A percentile compares a stretch with the other conserved stretches of the same genome.
phyloP scores from a whole-genome alignment of 2,329 filamentous ascomycete genomes.

The Cladosporium sp. region DNA sequence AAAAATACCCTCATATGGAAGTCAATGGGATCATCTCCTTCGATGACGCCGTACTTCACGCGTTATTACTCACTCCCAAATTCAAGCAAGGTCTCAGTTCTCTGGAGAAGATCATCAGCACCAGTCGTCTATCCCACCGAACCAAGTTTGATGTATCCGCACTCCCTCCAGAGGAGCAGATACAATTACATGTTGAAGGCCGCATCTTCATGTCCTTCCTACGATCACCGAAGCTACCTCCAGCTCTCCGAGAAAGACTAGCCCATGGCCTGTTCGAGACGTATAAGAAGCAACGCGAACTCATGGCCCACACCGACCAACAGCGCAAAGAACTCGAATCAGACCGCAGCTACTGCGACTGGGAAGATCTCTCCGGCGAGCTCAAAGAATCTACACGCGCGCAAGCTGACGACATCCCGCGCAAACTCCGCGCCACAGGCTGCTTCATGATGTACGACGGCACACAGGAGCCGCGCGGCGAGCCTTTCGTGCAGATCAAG shows the following conservation, averaged over 20 bases:
- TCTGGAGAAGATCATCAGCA: slow-evolving; percentile 33
- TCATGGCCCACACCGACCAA: slow-evolving; percentile 26
- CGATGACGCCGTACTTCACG: slow-evolving; percentile 33
- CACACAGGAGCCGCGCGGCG: slow-evolving; percentile 20
- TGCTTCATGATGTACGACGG: slow-evolving; percentile 32
- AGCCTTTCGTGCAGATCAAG: slow-evolving; percentile 27
- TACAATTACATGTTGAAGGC: slow-evolving; percentile 33
- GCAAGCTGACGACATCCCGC: slow-evolving; percentile 34
- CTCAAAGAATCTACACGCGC: slow-evolving; percentile 32
- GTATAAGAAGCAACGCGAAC: slow-evolving; percentile 29
- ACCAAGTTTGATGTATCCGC: slow-evolving; percentile 32
- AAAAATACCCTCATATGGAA: slow-evolving; percentile 29
- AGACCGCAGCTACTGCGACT: slow-evolving; percentile 31
- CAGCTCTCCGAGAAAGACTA: slow-evolving; percentile 30
- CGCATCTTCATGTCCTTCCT: slow-evolving; percentile 32
- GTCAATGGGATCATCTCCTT: slow-evolving; percentile 28
- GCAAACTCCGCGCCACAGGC: slow-evolving; percentile 31
- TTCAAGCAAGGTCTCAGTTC: slow-evolving; percentile 33
- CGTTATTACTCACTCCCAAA: slow-evolving; percentile 30
- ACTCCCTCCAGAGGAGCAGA: slow-evolving; percentile 33
- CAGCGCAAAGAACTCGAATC: slow-evolving; percentile 26
- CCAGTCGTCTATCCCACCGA: slow-evolving; percentile 28
- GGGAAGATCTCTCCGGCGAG: slow-evolving; percentile 31
- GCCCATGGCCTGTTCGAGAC: slow-evolving; percentile 31
- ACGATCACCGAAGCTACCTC: slow-evolving; percentile 29